Percentiles rank a stretch among this genome's conserved stretches.
phyloP scores from a whole-genome alignment of 192 early-diverging fungal species.

The Backusella tuberculispora region DNA sequence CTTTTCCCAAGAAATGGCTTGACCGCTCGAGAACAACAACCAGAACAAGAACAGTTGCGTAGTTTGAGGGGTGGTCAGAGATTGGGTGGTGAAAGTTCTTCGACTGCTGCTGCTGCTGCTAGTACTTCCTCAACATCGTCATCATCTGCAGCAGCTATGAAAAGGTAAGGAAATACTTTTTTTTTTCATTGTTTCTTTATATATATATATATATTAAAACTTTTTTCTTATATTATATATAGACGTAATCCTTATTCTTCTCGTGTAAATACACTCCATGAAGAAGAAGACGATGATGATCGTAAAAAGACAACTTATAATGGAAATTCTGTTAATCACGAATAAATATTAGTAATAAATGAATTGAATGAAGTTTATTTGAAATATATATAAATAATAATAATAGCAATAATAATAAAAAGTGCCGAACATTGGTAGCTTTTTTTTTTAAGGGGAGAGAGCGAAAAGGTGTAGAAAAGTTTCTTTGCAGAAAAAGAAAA shows the following conservation, averaged over 20 bases:
- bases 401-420: background rate
- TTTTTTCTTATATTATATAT: too few relatives aligned
- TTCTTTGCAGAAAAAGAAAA: too few relatives aligned
- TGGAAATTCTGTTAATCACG: constrained; percentile 45
- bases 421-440: background rate
- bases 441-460: too few relatives aligned
- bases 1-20: constrained; percentile 16
- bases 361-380: too few relatives aligned
- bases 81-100: constrained; percentile 23
- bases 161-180: background rate
- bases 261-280: background rate
- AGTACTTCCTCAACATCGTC: background rate
- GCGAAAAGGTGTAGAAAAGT: too few relatives aligned
- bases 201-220: too few relatives aligned
- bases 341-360: constrained; percentile 25
- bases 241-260: constrained; percentile 7
- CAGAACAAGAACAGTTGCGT: background rate
- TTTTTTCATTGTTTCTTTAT: background rate
- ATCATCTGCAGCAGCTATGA: background rate
- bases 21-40: background rate
- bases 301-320: constrained; percentile 33
- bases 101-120: background rate
- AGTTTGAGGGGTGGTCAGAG: constrained; percentile 13
- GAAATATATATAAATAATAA: background rate
- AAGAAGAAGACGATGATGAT: constrained; percentile 13